These are phyloP conservation scores for Xylaria sp. DNA, from an alignment of 2,329 filamentous ascomycete species.

Conservation along the genomic window DNA sequence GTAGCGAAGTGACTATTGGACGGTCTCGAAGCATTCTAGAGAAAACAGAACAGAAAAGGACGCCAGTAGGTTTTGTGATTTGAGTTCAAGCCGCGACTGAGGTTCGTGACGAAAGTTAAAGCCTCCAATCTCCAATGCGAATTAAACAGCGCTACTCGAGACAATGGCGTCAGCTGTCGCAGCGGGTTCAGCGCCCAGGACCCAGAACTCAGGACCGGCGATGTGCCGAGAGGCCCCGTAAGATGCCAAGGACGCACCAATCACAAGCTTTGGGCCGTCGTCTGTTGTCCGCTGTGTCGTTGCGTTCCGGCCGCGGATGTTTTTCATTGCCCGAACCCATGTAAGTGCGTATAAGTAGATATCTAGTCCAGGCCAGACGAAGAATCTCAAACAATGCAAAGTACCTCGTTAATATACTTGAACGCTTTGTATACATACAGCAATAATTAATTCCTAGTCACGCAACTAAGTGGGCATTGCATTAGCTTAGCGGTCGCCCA, in stretches of 20 bases:
- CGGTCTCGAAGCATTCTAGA: slow-evolving; percentile 30
- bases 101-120: background rate
- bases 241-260: slow-evolving; percentile 18
- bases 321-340: slow-evolving; percentile 8
- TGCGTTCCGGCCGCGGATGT: slow-evolving; percentile 14
- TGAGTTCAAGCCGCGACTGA: background rate
- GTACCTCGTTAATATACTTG: background rate
- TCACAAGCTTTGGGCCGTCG: background rate
- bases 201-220: slow-evolving; percentile 5
- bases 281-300: background rate
- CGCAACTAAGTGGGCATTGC: background rate
- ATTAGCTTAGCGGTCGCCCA: background rate
- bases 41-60: background rate
- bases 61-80: background rate
- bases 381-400: background rate
- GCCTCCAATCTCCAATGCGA: slow-evolving; percentile 7
- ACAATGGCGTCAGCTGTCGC: slow-evolving; percentile 21
- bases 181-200: background rate
- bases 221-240: slow-evolving; percentile 13
- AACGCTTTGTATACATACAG: background rate
- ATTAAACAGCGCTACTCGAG: slow-evolving; percentile 5
- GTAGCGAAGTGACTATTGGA: background rate
- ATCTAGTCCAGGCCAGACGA: background rate
- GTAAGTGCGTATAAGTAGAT: background rate
- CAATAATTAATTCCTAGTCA: background rate